phyloP scores from a whole-genome alignment of 169 alveolate species.

The Cryptosporidium xiaoi region DNA sequence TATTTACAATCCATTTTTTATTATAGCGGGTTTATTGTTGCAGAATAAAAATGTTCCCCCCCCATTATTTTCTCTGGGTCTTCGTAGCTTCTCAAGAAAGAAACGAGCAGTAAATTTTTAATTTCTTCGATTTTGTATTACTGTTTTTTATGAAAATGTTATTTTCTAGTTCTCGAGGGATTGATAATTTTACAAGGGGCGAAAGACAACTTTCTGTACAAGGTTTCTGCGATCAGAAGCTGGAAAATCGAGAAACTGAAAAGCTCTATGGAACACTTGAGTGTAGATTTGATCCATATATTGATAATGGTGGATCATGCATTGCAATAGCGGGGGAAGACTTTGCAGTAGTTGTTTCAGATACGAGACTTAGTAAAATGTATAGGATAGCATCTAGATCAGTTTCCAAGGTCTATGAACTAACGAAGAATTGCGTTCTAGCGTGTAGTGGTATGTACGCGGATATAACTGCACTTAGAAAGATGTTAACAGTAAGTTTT shows the following conservation, averaged over 20 bases:
- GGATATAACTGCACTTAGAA: constrained; percentile 89
- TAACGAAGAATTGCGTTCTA: constrained; percentile 88
- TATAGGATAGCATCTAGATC: constrained; percentile 90
- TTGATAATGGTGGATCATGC: constrained; percentile 84
- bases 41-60: too few relatives aligned
- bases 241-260: neutral
- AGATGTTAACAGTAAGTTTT: constrained; percentile 79
- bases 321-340: constrained; percentile 92
- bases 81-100: too few relatives aligned
- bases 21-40: too few relatives aligned
- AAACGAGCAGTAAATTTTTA: too few relatives aligned
- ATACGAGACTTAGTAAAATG: constrained; percentile 91
- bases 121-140: too few relatives aligned
- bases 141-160: too few relatives aligned
- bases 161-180: too few relatives aligned
- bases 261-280: constrained; percentile 8
- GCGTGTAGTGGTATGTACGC: constrained; percentile 95
- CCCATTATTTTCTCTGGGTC: too few relatives aligned
- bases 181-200: too few relatives aligned
- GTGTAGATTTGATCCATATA: constrained; percentile 83
- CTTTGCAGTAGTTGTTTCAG: constrained; percentile 92
- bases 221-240: too few relatives aligned
- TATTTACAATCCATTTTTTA: too few relatives aligned
- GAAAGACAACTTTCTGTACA: too few relatives aligned
- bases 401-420: constrained; percentile 86